Evolutionary conservation across 2,329 filamentous ascomycete species (phyloP), one percentile per base, ranked within the genome.

Genomic region (Blastomyces percursus): DNA sequence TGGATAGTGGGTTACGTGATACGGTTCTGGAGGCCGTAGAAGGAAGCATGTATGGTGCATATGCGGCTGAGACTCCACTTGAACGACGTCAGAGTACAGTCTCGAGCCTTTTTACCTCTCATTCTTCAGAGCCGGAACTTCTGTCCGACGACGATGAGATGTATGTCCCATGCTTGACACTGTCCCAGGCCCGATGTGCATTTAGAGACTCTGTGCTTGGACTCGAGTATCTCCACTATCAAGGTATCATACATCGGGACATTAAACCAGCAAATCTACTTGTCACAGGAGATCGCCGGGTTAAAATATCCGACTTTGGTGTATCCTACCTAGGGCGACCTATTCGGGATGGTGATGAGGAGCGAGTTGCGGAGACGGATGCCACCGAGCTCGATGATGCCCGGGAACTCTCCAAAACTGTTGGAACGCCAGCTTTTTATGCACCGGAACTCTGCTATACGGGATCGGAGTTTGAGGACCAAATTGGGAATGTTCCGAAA

Each of bases 241-340:
- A 92, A 72, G 89, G 89, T 19, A 89, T 93, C 54, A 89, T 92
- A 32, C 89, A 93, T 70, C 85, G 89, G 59, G 89, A 93, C 70
- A 92, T 93, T 74, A 93, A 92, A 72, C 89, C 89, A 1, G 92
- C 93, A 46, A 97, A 97, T 72, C 81, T 99, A 7, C 81, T 99
- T 7, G 91, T 93, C 79, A 95, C 91, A 59, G 86, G 80, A 69
- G 88, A 91, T 66, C 86, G 92, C 68, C 86, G 88, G 16, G 90
- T 96, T 71, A 99, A 99, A 80, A 99, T 99, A 64, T 97, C 94
- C 5, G 94, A 99, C 72, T 99, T 99, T 78, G 94, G 94, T 40
- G 94, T 99, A 1, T 99, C 94, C 0, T 99, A 97, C 74, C 90
- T 99, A 66, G 94, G 94, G 35, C 86, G 91, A 59, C 91, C 91